Base-by-base conservation (phyloP, 2,329 filamentous ascomycete genomes). In the Eutypella sp. region DNA sequence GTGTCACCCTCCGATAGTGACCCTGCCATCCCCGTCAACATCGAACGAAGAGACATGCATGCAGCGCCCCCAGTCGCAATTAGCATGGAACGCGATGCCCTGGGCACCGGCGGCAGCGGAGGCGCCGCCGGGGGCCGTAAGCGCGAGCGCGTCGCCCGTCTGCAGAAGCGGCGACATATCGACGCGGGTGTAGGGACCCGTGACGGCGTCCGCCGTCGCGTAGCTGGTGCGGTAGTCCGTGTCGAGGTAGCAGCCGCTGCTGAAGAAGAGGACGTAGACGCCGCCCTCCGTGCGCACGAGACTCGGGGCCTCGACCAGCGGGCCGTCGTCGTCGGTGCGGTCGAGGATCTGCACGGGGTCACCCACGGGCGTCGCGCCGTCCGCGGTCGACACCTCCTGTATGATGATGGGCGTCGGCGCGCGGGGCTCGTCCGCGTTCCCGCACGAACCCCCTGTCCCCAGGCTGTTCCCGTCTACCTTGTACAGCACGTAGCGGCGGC, bases 381-480 rank as follows among this genome's bases (percentile, higher is more conserved):
- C 69, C 2, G 60, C 53, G 10, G 9, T 18, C n/a, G 62, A 60
- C 9, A 82, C 69, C 42, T 70, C 62, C 52, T 82, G 79, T 19
- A 83, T 66, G 65, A 81, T 71, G 49, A 84, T 71, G 0, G 80
- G 78, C 33, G 80, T 84, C 13, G 66, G 46, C 10, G 60, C 55
- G 10, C 67, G 54, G 9, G 69, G 71, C 20, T 61, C 59, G 15
- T 68, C 61, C n/a, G 59, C 67, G 49, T 75, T 78, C 37, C 63
- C 60, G 49, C 72, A 75, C 48, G 72, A 70, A 42, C 69, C 66
- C n/a, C 67, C 67, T 36, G 61, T 46, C 4, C 67, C 67, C 29
- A 75, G 62, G 47, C 68, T 70, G 62, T 85, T 85, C 31, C 82
- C 82, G 60, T 87, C 82, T 22, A 85, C 68, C 61, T 86, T 87